phyloP scores from a whole-genome alignment of 2,329 filamentous ascomycete species.

The Aspergillus sp. region DNA sequence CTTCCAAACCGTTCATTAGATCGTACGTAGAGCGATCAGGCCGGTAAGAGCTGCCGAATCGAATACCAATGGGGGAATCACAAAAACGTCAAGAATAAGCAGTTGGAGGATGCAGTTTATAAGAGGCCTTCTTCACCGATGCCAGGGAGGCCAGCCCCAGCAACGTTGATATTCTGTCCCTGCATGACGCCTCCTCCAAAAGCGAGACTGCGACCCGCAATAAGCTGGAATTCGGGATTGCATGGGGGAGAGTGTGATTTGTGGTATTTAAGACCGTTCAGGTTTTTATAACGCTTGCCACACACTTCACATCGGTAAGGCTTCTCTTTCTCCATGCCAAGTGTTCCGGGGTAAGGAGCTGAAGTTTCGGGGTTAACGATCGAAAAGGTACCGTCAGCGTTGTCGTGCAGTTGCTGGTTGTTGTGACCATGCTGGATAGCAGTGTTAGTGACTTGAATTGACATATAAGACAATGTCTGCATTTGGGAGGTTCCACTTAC shows the following conservation, averaged over 20 bases:
- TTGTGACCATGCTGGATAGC: conserved; percentile 70
- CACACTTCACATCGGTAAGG: conserved; percentile 96
- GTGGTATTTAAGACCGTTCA: conserved; percentile 96
- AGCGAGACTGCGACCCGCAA: conserved; percentile 34
- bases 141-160: conserved; percentile 41
- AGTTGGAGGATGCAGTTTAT: conserved; percentile 15
- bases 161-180: conserved; percentile 40
- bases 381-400: conserved; percentile 92
- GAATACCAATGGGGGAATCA: conserved; percentile 17
- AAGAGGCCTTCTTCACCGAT: conserved; percentile 38
- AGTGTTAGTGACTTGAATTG: conserved; percentile 14
- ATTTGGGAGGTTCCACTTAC: conserved; percentile 35
- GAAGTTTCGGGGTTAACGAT: conserved; percentile 96
- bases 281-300: conserved; percentile 97
- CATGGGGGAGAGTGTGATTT: conserved; percentile 80
- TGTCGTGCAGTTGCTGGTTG: conserved; percentile 93
- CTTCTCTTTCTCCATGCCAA: conserved; percentile 99
- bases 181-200: conserved; percentile 38
- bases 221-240: conserved; percentile 68
- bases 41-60: conserved; percentile 22
- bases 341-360: conserved; percentile 84
- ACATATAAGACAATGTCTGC: conserved; percentile 6
- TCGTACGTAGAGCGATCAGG: conserved; percentile 18
- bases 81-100: conserved; percentile 7
- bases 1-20: conserved; percentile 23